A percentile compares a stretch with the other conserved stretches of the same genome.
These are phyloP conservation scores for Rhizodiscina lignyota DNA, from an alignment of 495 filamentous ascomycete species.

Conservation along the genomic window DNA sequence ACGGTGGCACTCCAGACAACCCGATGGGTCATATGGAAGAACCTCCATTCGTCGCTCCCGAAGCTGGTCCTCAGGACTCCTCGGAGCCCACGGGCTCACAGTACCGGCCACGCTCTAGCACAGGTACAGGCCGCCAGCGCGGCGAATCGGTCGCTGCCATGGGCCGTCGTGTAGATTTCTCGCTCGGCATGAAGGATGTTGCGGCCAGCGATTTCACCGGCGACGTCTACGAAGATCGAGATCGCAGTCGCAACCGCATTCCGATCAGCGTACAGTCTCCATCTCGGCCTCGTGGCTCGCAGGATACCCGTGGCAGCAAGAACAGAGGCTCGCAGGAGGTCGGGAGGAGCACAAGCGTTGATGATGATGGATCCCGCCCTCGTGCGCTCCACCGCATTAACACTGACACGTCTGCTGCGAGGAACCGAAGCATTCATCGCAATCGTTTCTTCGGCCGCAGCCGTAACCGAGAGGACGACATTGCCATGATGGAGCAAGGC, in stretches of 20 bases:
- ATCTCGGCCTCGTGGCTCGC: conserved; percentile 10
- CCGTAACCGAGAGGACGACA: conserved; percentile 6
- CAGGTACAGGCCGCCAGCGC: conserved; percentile 32
- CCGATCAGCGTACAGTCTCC: conserved; percentile 13
- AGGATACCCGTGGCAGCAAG: conserved; percentile 5
- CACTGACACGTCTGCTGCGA: conserved; percentile 9
- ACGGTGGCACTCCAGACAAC: conserved; percentile 20
- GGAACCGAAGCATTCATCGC: conserved; percentile 13
- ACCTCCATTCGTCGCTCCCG: conserved; percentile 1
- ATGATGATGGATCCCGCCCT: conserved; percentile 2
- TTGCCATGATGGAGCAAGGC: conserved; percentile 17
- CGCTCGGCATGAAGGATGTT: conserved; percentile 48
- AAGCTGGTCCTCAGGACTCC: neutral
- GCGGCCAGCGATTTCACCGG: conserved; percentile 43
- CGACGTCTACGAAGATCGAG: conserved; percentile 52
- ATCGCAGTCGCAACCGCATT: conserved; percentile 9
- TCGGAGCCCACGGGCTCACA: neutral
- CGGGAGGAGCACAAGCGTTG: conserved; percentile 13
- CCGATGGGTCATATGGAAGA: conserved; percentile 11
- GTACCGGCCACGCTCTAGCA: neutral
- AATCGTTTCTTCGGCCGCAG: conserved; percentile 23
- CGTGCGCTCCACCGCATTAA: conserved; percentile 15
- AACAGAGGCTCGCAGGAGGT: conserved; percentile 5
- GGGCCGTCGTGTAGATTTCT: conserved; percentile 58
- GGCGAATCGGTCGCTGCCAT: conserved; percentile 36